phyloP scores from a whole-genome alignment of 2,329 filamentous ascomycete species.

The Colletotrichum trifolii region DNA sequence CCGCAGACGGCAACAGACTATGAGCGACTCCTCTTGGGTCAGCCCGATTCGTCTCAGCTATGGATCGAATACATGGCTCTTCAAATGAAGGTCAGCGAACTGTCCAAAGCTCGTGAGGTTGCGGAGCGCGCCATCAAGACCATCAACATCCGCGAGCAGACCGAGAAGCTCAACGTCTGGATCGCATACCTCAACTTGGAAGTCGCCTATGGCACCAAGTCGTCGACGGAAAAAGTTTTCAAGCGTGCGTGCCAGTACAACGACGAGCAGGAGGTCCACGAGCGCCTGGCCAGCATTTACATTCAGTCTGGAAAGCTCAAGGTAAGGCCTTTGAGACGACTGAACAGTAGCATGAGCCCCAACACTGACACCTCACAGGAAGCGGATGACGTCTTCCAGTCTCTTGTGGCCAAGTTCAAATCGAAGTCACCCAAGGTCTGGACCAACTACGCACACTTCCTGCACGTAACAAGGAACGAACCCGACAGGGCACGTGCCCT shows the following conservation, averaged over 20 bases:
- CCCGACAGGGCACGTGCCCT: constrained; percentile 82
- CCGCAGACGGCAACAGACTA: constrained; percentile 93
- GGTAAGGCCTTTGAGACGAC: constrained; percentile 60
- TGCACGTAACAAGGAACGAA: constrained; percentile 78
- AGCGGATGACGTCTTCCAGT: constrained; percentile 88
- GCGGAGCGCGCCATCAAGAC: constrained; percentile 90
- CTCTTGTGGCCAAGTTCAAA: constrained; percentile 89
- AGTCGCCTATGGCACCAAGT: constrained; percentile 86
- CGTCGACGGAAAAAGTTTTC: constrained; percentile 86
- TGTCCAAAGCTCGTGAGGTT: constrained; percentile 87
- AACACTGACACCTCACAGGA: constrained; percentile 64
- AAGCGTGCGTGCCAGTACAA: constrained; percentile 94
- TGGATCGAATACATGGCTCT: constrained; percentile 99
- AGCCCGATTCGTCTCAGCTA: constrained; percentile 90
- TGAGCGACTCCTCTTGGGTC: constrained; percentile 89
- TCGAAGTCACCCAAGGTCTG: constrained; percentile 83
- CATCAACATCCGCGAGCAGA: constrained; percentile 90
- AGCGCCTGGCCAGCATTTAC: constrained; percentile 92
- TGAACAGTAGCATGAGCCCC: neutral
- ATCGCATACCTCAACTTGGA: constrained; percentile 94
- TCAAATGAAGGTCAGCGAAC: constrained; percentile 91
- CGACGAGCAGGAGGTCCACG: constrained; percentile 88
- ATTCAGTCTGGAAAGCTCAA: constrained; percentile 88
- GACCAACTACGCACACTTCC: constrained; percentile 94
- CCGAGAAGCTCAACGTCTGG: constrained; percentile 96